Base-by-base conservation (phyloP, 345 rosid genomes). In the Rhodamnia rubescens region DNA sequence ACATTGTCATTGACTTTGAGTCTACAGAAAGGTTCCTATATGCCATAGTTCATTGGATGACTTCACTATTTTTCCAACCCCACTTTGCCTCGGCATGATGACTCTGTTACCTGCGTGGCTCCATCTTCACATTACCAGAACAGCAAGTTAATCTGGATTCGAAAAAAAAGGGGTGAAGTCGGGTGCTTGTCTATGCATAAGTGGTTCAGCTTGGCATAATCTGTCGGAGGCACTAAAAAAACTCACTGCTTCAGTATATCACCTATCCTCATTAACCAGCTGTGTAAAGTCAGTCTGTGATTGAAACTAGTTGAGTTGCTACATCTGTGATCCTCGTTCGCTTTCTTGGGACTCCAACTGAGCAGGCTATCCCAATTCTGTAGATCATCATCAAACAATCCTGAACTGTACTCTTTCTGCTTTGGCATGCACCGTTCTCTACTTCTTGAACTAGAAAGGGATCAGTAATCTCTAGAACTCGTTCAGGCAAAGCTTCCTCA, bases 361-460 rank as follows among this genome's bases (percentile, higher is more conserved):
- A 87, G 44, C 88, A 89, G n/a, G 86, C 74, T 4, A 87, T 64
- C 58, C 89, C 90, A 27, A 85, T 84, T 61, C 15, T 27, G 47
- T 64, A 69, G 8, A 86, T 13, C 5, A 32, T 86, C 40, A 47
- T 11, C 64, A 88, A 10, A 74, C 75, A 83, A 11, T 82, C 86
- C 4, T 69, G 81, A 14, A 57, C 5, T 53, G 9, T 56, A 7
- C 20, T 7, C 29, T 53, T 42, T 36, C 11, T 11, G 18, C 54
- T 52, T 82, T 32, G 40, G n/a, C 56, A 9, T 21, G 52, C 81
- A 12, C 52, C 74, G 20, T 85, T 82, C 40, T 78, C 44, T 20
- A 27, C 80, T 81, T 84, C 89, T n/a, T 81, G 56, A 47, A 87
- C 52, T 40, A 87, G 36, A 18, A 61, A 16, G 2, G 87, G 87